Evolutionary conservation across 2,329 filamentous ascomycete genomes (phyloP), one percentile per base, ranked within the genome.

Genomic region (Aspergillus hiratsukae): DNA sequence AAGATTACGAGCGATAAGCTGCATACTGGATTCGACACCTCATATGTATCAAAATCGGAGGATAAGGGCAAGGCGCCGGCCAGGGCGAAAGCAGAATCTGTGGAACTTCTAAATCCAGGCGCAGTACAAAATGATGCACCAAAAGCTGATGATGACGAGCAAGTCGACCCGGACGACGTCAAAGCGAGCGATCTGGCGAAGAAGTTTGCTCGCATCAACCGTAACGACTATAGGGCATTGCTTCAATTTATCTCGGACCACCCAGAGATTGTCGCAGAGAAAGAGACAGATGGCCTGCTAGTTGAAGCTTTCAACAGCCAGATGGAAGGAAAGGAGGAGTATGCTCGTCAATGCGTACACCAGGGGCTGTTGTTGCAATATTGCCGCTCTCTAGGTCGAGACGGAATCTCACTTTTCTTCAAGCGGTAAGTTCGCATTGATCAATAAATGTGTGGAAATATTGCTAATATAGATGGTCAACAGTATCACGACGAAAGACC

Each of bases 1-100:
- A 97, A 97, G 78, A 99, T 99, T 61, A 99, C 94, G 10, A 97
- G 92, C 70, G 92, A 96, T 63, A 83, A 85, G 63, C 85, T 96
- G 65, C 89, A 92, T 68, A 91, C 88, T 2, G 94, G 94, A 5
- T 99, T 99, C 72, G 87, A 95, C 75, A 93, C 86, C 72, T 95
- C 92, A 2, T 83, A 88, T 63, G 85, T 99, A 53, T 80, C 84
- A 66, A 93, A 91, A 72, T 72, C 69, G 14, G 67, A 71, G 49
- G 77, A 78, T 58, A 70, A 76, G 56, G 79, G 79, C 68, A 79
- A 77, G 48, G 58, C 70, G 10, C 65, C 71, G 57, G 59, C 69
- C 51, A 74, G 80, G 59, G 72, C 79, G 31, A 75, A 78, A 58
- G 61, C 66, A 27, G 62, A 59, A 19, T 66, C 70, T 6, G 80